Evolutionary conservation across 352 stramenopile species (phyloP), one percentile per base, ranked within the genome.

Genomic region (Phytophthora nicotianae): DNA sequence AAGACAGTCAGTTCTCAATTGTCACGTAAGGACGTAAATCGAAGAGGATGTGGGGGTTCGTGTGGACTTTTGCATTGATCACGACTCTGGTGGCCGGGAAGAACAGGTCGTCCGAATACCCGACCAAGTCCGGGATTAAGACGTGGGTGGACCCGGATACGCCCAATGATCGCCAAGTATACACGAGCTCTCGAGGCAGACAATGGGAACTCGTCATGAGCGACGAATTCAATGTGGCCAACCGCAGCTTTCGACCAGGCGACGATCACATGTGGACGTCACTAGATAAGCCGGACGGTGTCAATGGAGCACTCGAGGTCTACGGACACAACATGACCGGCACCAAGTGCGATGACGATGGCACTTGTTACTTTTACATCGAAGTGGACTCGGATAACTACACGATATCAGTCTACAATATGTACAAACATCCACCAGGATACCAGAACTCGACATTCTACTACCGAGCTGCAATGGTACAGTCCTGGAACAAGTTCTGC

Each of bases 181-280:
- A 86, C 59, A 72, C 54, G 4, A 80, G 55, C 1, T 91, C 82
- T 5, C 76, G 79, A 0, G 83, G 80, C 8, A 37, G 62, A 4
- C 48, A 23, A 24, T 91, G 80, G 76, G 40, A 90, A 9, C 65
- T 97, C 0, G 77, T 96, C 38, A 98, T 98, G 88, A 98, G 89
- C 32, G 95, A 98, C 75, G 95, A 98, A 67, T 98, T 98, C 67
- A 90, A 98, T 67, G 76, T 81, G 45, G 77, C 90, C 1, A 83
- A 87, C 35, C 83, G 96, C 17, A 86, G 62, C 24, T 98, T 99
- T 68, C 52, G 69, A 24, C 93, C 98, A 24, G 96, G 96, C 4
- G 65, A 84, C n/a, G 96, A 98, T 76, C 93, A 97, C 38, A 72
- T 94, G 41, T 99, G 96, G 96, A 98, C 93, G 2, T 93, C 95